These are phyloP conservation scores for Thraustochytrium sp. DNA, from an alignment of 352 stramenopile genomes.

Conservation along the genomic window DNA sequence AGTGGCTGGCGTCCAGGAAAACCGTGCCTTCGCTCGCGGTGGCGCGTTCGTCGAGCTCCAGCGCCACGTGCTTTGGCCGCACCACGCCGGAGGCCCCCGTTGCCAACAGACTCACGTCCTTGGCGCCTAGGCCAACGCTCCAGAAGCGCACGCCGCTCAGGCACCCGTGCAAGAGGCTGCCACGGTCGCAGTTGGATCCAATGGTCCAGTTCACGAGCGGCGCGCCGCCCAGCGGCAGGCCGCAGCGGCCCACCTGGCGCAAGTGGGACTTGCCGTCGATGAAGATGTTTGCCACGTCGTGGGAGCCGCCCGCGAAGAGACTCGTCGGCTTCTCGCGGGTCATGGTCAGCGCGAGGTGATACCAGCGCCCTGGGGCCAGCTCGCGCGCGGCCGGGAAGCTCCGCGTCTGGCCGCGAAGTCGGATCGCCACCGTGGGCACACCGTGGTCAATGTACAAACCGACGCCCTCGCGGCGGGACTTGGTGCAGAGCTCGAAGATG, in stretches of 20 bases:
- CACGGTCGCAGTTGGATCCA: neutral
- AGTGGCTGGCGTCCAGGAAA: slow-evolving; percentile 8
- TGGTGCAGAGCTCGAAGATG: slow-evolving; percentile 15
- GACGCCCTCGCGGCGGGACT: neutral
- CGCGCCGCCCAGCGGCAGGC: neutral
- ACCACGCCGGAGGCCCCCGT: neutral
- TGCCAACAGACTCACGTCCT: neutral
- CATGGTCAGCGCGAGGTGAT: neutral
- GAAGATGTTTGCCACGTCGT: neutral
- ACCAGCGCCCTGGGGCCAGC: neutral
- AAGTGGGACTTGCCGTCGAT: neutral
- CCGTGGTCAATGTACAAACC: neutral
- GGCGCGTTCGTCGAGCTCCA: slow-evolving; percentile 18
- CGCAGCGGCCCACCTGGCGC: neutral
- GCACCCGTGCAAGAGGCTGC: neutral
- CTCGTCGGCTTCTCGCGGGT: neutral
- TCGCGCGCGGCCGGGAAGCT: neutral
- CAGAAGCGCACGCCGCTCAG: slow-evolving; percentile 20
- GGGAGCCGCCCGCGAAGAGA: neutral
- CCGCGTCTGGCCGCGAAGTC: neutral
- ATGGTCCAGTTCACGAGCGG: neutral
- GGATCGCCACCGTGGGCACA: neutral
- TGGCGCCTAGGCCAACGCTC: neutral
- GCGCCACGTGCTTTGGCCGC: neutral
- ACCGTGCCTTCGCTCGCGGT: neutral